Evolutionary conservation across 495 filamentous ascomycete species (phyloP).

Genomic region (Penicillium roqueforti): DNA sequence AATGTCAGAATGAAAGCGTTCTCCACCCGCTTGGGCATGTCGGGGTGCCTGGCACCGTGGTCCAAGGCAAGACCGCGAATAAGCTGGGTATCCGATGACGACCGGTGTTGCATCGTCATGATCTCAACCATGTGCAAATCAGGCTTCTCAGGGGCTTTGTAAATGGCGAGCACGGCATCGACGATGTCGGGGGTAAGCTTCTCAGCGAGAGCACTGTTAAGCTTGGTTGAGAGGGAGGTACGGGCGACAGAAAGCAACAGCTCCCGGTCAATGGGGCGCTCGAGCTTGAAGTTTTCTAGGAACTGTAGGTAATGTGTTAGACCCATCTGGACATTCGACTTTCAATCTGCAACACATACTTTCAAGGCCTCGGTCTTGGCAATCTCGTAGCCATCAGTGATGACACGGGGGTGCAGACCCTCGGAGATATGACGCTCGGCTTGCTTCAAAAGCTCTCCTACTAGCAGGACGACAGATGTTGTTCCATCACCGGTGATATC

Average conservation of each 20-base stretch:
- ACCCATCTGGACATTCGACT: background rate
- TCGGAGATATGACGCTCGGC: slow-evolving; percentile 91
- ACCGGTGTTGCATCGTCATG: slow-evolving; percentile 99
- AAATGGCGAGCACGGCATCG: slow-evolving; percentile 92
- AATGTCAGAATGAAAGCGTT: slow-evolving; percentile 93
- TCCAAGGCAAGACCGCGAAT: slow-evolving; percentile 91
- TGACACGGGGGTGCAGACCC: slow-evolving; percentile 90
- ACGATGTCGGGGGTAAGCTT: slow-evolving; percentile 91
- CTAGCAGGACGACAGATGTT: slow-evolving; percentile 90
- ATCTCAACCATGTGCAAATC: slow-evolving; percentile 99
- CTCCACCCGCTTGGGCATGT: slow-evolving; percentile 95
- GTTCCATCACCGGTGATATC: slow-evolving; percentile 98
- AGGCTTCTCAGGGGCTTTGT: slow-evolving; percentile 82
- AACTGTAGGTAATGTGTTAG: slow-evolving; percentile 55
- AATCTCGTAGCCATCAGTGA: slow-evolving; percentile 97
- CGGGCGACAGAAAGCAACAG: slow-evolving; percentile 89
- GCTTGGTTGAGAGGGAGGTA: slow-evolving; percentile 91
- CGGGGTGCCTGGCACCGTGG: slow-evolving; percentile 93
- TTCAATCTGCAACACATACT: slow-evolving; percentile 32
- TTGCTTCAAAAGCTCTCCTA: slow-evolving; percentile 97
- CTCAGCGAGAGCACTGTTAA: slow-evolving; percentile 82
- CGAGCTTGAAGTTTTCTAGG: slow-evolving; percentile 88
- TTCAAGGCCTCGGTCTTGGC: slow-evolving; percentile 91
- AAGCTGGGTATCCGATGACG: slow-evolving; percentile 91
- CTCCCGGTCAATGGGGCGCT: slow-evolving; percentile 83